Conservation (phyloP, 129 eudicot species). For the Heracleum sosnowskyi region DNA sequence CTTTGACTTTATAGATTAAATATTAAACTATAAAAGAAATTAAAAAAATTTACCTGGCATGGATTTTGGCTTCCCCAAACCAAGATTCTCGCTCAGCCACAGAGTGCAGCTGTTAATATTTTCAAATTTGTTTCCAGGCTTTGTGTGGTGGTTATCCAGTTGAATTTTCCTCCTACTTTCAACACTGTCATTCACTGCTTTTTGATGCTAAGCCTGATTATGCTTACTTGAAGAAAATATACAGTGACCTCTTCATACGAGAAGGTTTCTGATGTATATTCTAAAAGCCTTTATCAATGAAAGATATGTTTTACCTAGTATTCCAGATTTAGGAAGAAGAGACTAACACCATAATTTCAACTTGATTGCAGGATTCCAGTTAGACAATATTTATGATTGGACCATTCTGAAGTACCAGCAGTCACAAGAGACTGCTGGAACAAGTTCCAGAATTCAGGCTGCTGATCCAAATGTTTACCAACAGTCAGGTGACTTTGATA, state of each 20-base stretch:
- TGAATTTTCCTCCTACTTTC: slow-evolving; percentile 88
- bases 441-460: slow-evolving; percentile 74
- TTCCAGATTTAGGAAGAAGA: no score
- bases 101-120: no score
- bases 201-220: slow-evolving; percentile 93
- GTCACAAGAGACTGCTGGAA: slow-evolving; percentile 20
- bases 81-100: no score
- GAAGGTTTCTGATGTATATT: slow-evolving; percentile 52
- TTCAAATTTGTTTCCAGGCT: slow-evolving; percentile 25
- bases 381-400: slow-evolving; percentile 94
- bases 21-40: no score
- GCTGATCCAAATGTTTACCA: slow-evolving; percentile 49
- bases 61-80: no score
- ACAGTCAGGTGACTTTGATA: slow-evolving; percentile 59
- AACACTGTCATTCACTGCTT: slow-evolving; percentile 83
- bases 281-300: no score
- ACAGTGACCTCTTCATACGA: slow-evolving; percentile 86
- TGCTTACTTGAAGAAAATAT: slow-evolving; percentile 78
- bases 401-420: slow-evolving; percentile 88
- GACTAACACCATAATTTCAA: no score
- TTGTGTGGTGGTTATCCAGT: slow-evolving; percentile 78
- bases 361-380: slow-evolving; percentile 64
- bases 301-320: no score
- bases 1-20: no score
- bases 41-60: no score